Base-by-base conservation (phyloP, 2,329 filamentous ascomycete species). In the Magnaporthiopsis rhizophila region DNA sequence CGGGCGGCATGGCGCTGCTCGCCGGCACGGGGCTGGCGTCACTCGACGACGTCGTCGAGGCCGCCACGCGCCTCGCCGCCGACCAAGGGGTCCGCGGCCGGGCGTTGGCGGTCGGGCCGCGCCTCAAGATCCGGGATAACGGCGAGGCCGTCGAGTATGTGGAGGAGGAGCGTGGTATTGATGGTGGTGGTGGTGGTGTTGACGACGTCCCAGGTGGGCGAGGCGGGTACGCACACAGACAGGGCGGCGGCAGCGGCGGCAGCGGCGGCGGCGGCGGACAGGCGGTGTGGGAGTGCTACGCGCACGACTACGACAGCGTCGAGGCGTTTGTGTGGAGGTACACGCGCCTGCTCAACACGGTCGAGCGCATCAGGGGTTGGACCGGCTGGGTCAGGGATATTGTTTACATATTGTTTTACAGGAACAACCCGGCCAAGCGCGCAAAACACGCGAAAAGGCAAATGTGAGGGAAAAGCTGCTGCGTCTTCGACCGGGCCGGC, bases 31-130 rank as follows among this genome's bases (percentile, higher is more conserved):
- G 78, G 2, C 76, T 81, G 67, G 85, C 82, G 1, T 77, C 78
- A 58, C 72, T 81, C 53, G 80, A 80, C 38, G 85, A 89, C 69
- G 87, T 89, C 1, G 79, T 89, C 2, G 84, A 89, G 66, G 86
- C 86, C 3, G 85, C 78, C 0, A 88, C 85, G 21, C 78, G 86
- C 58, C 77, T 90, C 45, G 79, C 86, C 59, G 84, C 86, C 0
- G 85, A 89, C 69, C 64, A 68, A 64, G 58, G 26, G 18, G 80
- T 89, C 60, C 74, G 80, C 11, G 87, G 87, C 2, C 76, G 86
- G 64, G 80, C 81, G 3, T 74, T 90, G 62, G 77, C 80, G 3
- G 63, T 73, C 30, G 70, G 71, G 30, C 70, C 71, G 4, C 64
- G 66, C 59, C 62, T 71, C 58, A 63, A 78, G 69, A 72, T 83